Percentiles rank a stretch among this genome's conserved stretches.
These are phyloP conservation scores for Turnera subulata DNA, from an alignment of 345 rosid species.

Conservation along the genomic window DNA sequence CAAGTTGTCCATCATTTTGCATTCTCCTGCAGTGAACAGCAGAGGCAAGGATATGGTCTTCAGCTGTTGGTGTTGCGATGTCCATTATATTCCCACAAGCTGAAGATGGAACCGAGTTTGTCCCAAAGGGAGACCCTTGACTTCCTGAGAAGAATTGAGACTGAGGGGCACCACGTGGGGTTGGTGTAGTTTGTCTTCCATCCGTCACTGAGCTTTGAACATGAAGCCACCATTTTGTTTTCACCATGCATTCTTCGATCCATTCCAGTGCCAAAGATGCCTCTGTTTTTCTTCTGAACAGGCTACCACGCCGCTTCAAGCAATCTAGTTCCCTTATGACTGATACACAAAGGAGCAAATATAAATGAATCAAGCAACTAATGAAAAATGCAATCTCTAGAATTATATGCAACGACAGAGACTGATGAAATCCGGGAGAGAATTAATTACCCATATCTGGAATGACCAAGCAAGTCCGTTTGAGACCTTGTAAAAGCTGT, in stretches of 20 bases:
- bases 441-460: constrained; percentile 63
- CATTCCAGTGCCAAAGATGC: constrained; percentile 61
- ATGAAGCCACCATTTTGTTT: constrained; percentile 81
- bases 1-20: constrained; percentile 46
- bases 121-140: constrained; percentile 11
- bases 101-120: constrained; percentile 31
- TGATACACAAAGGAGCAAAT: constrained; percentile 19
- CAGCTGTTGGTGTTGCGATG: constrained; percentile 54
- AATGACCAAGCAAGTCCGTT: constrained; percentile 62
- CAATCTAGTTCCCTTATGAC: constrained; percentile 75
- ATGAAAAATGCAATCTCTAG: background rate
- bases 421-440: background rate
- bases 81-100: constrained; percentile 20
- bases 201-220: constrained; percentile 63
- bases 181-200: constrained; percentile 40
- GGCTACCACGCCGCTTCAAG: constrained; percentile 42
- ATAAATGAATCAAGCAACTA: background rate
- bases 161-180: constrained; percentile 71
- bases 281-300: constrained; percentile 52
- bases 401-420: background rate
- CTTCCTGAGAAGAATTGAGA: constrained; percentile 30
- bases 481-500: constrained; percentile 82
- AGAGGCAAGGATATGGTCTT: constrained; percentile 69
- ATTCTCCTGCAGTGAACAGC: constrained; percentile 49
- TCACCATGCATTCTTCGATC: constrained; percentile 67